These are phyloP conservation scores for Metschnikowia continentalis DNA, from an alignment of 805 yeast species.

Conservation along the genomic window DNA sequence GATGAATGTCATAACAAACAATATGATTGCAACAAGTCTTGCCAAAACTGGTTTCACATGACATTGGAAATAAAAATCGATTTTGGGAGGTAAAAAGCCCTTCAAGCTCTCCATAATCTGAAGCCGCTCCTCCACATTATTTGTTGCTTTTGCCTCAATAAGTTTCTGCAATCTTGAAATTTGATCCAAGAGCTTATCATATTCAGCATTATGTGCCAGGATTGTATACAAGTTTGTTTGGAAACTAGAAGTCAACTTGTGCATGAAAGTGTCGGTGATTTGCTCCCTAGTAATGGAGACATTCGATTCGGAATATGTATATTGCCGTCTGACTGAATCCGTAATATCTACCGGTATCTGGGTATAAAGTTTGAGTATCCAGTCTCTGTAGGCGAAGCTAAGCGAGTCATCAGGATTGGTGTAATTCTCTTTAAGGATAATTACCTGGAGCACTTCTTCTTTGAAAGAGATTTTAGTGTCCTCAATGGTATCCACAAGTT, in stretches of 20 bases:
- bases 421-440: constrained; percentile 46
- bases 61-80: constrained; percentile 28
- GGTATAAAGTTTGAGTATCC: constrained; percentile 59
- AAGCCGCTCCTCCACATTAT: constrained; percentile 14
- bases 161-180: constrained; percentile 24
- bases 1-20: constrained; percentile 45
- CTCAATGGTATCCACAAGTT: constrained; percentile 53
- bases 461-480: constrained; percentile 60
- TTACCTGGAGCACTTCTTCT: constrained; percentile 59
- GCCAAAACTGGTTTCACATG: constrained; percentile 44
- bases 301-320: constrained; percentile 18
- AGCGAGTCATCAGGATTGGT: constrained; percentile 22
- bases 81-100: constrained; percentile 4
- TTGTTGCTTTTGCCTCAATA: constrained; percentile 17
- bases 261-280: constrained; percentile 42
- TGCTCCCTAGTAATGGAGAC: constrained; percentile 26
- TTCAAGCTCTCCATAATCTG: constrained; percentile 5
- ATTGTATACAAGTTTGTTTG: constrained; percentile 49
- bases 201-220: constrained; percentile 54
- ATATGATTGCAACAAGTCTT: constrained; percentile 38
- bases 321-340: constrained; percentile 30
- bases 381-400: constrained; percentile 48
- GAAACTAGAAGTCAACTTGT: constrained; percentile 48
- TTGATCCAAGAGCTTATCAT: constrained; percentile 45
- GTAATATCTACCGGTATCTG: constrained; percentile 39